Percentiles rank a stretch among this genome's conserved stretches.
Evolutionary conservation across 352 stramenopile species (phyloP).

Genomic region (Phytopythium aichiense): DNA sequence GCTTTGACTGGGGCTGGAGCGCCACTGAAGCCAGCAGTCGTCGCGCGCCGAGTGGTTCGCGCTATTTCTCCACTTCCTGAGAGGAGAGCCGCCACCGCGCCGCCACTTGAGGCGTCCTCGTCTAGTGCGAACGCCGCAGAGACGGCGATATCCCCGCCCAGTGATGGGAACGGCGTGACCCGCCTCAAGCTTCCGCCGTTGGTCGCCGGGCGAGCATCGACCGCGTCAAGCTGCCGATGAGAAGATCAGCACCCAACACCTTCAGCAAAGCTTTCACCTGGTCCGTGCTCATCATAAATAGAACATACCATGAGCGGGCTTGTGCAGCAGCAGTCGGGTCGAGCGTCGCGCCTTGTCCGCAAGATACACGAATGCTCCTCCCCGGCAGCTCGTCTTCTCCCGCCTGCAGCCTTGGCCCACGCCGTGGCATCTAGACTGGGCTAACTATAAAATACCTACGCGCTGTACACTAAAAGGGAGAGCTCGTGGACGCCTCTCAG

Average conservation of each 20-base stretch:
- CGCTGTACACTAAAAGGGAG: not conserved
- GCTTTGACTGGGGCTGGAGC: not conserved
- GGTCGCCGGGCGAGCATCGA: not conserved
- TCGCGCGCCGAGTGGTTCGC: not conserved
- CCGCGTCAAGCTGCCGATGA: conserved; percentile 5
- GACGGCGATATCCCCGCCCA: not conserved
- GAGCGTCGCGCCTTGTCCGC: not conserved
- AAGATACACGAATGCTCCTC: not conserved
- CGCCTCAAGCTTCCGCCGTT: conserved; percentile 6
- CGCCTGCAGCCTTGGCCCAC: not conserved
- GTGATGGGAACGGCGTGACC: not conserved
- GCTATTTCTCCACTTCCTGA: conserved; percentile 2
- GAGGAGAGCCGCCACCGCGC: not conserved
- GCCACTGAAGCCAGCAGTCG: not conserved
- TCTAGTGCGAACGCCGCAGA: not conserved
- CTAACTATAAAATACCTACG: conserved; percentile 2
- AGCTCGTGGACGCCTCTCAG: not conserved
- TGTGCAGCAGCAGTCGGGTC: not conserved
- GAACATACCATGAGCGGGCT: conserved; percentile 1
- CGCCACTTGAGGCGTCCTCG: not conserved
- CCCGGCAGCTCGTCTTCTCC: not conserved
- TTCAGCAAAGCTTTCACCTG: not conserved
- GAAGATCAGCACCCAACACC: not conserved
- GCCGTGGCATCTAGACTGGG: not conserved
- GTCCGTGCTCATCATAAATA: not conserved